These are phyloP conservation scores for Dactylellina leptospora DNA, from an alignment of 2,329 filamentous ascomycete genomes.

Conservation along the genomic window DNA sequence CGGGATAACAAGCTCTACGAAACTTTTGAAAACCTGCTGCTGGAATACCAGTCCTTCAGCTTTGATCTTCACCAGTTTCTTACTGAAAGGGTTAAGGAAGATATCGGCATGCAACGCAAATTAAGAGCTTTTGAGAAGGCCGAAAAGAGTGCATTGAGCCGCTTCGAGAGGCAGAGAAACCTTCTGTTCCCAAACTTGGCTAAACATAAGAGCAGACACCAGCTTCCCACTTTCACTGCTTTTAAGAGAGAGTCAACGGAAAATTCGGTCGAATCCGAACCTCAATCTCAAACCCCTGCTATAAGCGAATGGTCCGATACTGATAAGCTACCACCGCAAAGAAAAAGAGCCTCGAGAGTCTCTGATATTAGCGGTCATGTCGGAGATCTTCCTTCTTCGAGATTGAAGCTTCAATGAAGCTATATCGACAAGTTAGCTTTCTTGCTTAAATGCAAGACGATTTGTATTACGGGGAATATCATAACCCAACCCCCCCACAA, in stretches of 20 bases:
- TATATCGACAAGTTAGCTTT: background rate
- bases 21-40: conserved; percentile 28
- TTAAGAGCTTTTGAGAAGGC: conserved; percentile 26
- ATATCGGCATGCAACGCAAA: conserved; percentile 19
- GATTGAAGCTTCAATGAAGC: background rate
- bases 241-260: too few relatives aligned
- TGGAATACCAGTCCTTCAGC: conserved; percentile 11
- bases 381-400: background rate
- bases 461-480: too few relatives aligned
- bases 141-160: conserved; percentile 5
- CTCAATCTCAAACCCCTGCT: background rate
- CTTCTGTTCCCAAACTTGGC: conserved; percentile 21
- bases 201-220: conserved; percentile 10
- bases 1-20: conserved; percentile 21
- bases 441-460: too few relatives aligned
- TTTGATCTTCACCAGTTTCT: conserved; percentile 40
- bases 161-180: conserved; percentile 18
- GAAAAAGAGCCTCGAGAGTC: conserved; percentile 35
- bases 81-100: conserved; percentile 20
- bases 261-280: background rate
- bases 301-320: background rate
- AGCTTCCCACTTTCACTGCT: conserved; percentile 9
- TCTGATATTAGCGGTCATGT: conserved; percentile 3
- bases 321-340: conserved; percentile 11
- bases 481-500: too few relatives aligned